Evolutionary conservation across 139 green algal genomes (phyloP).

Genomic region (Chlorella sp.): DNA sequence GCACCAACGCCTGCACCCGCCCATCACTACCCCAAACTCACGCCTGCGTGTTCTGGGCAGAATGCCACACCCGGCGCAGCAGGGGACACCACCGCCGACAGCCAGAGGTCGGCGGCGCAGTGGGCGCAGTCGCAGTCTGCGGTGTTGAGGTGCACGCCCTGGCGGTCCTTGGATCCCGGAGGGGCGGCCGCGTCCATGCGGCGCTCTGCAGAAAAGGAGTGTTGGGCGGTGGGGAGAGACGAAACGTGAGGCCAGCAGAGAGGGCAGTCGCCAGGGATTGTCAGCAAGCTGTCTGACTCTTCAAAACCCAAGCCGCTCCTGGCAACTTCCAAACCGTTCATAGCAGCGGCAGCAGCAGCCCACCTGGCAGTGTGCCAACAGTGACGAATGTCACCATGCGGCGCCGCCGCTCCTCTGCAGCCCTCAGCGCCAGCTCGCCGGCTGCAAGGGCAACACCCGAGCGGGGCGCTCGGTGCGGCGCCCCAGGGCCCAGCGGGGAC

Average conservation of each 20-base stretch:
- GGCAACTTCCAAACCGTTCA: too few species aligned
- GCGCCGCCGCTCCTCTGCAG: slow-evolving; percentile 61
- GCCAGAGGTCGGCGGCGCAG: slow-evolving; percentile 81
- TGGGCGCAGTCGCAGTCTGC: slow-evolving; percentile 67
- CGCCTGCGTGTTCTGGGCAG: slow-evolving; percentile 77
- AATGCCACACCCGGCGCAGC: slow-evolving; percentile 49
- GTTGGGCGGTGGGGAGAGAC: too few species aligned
- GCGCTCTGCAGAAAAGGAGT: slow-evolving; percentile 23
- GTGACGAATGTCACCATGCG: slow-evolving; percentile 3
- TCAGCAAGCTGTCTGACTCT: too few species aligned
- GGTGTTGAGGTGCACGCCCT: slow-evolving; percentile 64
- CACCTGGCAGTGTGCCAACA: not conserved
- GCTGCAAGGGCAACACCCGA: slow-evolving; percentile 56
- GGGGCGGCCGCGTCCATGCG: slow-evolving; percentile 33
- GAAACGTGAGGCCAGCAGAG: too few species aligned
- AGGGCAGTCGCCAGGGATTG: too few species aligned
- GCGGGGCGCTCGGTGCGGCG: not conserved
- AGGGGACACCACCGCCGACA: slow-evolving; percentile 68
- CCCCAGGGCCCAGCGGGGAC: not conserved
- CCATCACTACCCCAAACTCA: not conserved
- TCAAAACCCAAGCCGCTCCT: too few species aligned
- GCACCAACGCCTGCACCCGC: too few species aligned
- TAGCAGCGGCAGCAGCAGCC: too few species aligned
- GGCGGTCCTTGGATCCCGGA: slow-evolving; percentile 22
- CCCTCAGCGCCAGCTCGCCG: slow-evolving; percentile 69